These are phyloP conservation scores for Solanum ossicruentum DNA, from an alignment of 257 asterid genomes.

Conservation along the genomic window DNA sequence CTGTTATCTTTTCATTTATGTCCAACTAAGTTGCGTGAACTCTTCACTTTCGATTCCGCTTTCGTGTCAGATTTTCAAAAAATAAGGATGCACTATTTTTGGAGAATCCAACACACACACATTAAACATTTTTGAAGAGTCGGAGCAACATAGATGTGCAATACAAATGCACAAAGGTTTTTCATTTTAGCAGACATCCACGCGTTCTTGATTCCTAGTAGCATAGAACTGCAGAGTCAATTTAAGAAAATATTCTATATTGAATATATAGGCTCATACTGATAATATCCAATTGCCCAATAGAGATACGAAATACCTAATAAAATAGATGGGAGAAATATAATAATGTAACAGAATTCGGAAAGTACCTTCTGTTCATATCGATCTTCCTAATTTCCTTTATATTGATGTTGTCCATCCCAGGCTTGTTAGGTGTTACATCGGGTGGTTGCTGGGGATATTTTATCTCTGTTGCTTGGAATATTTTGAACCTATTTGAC, in stretches of 20 bases:
- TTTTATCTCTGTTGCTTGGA: not conserved
- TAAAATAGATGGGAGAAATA: not conserved
- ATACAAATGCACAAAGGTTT: not conserved
- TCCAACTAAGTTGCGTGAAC: not conserved
- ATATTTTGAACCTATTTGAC: not conserved
- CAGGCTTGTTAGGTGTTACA: not conserved
- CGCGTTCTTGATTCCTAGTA: not conserved
- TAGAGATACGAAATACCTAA: not conserved
- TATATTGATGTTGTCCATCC: not conserved
- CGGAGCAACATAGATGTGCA: no score
- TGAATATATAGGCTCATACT: not conserved
- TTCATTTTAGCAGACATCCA: not conserved
- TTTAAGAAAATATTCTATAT: not conserved
- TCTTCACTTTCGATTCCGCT: no score
- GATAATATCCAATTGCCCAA: not conserved
- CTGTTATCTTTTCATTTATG: slow-evolving; percentile 1
- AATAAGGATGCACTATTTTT: no score
- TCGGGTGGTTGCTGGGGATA: not conserved
- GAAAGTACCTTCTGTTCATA: not conserved
- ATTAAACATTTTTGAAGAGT: no score
- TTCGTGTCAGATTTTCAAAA: no score
- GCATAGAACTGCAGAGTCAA: not conserved
- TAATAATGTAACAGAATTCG: not conserved
- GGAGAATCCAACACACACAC: no score
- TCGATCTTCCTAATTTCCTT: not conserved